These are phyloP conservation scores for Durusdinium trenchii DNA, from an alignment of 73 alveolate species.

Conservation along the genomic window DNA sequence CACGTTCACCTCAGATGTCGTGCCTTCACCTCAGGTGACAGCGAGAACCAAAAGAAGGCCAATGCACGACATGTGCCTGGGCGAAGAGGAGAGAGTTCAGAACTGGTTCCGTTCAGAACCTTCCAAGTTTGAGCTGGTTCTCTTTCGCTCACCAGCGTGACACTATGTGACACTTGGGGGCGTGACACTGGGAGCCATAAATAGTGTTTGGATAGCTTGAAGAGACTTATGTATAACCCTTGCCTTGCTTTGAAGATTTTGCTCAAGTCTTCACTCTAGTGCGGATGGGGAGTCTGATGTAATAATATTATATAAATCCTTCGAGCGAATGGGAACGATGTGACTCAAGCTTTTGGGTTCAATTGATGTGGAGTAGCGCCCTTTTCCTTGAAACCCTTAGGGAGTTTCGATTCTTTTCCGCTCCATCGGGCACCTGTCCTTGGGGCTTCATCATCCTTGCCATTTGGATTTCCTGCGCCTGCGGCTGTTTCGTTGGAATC, in stretches of 20 bases:
- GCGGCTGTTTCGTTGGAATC: not conserved
- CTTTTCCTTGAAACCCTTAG: not conserved
- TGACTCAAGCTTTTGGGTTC: no score
- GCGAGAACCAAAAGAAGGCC: constrained; percentile 86
- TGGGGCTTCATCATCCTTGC: constrained; percentile 9
- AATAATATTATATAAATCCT: no score
- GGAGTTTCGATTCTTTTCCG: not conserved
- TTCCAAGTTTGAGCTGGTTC: no score
- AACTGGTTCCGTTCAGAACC: not conserved
- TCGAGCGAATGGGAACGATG: no score
- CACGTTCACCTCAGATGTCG: not conserved
- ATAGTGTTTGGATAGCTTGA: no score
- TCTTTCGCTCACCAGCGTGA: no score
- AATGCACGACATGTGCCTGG: constrained; percentile 74
- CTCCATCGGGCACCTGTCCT: not conserved
- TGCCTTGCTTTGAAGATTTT: no score
- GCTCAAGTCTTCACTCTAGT: no score
- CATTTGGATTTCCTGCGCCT: not conserved
- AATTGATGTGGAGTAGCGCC: constrained; percentile 11
- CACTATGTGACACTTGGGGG: no score
- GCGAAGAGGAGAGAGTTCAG: not conserved
- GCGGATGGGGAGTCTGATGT: no score
- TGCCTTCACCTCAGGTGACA: constrained; percentile 17
- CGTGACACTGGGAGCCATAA: no score
- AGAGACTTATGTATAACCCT: no score